A percentile compares a stretch with the other conserved stretches of the same genome.
phyloP scores from a whole-genome alignment of 805 yeast species.

The Candida gorgasii region DNA sequence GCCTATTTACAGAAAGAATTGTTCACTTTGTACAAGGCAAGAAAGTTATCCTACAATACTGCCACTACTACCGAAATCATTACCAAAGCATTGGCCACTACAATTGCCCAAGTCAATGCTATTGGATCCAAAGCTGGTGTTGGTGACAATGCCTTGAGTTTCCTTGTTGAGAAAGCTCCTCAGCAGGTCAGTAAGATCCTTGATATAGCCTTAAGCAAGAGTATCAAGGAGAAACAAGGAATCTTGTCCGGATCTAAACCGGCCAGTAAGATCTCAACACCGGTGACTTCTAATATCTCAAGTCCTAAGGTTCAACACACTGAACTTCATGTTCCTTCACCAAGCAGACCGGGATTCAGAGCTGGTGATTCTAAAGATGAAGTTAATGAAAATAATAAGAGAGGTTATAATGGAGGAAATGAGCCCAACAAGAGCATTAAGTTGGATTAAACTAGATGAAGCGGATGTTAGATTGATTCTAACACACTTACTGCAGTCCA shows the following conservation, averaged over 20 bases:
- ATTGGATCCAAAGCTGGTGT: conserved; percentile 86
- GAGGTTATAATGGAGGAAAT: background rate
- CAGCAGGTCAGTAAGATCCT: conserved; percentile 75
- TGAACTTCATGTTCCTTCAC: conserved; percentile 6
- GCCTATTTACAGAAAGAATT: conserved; percentile 85
- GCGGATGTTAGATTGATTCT: background rate
- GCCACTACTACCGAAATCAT: conserved; percentile 81
- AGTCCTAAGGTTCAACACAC: conserved; percentile 13
- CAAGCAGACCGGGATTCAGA: background rate
- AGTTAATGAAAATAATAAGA: conserved; percentile 4
- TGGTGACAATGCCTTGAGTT: conserved; percentile 73
- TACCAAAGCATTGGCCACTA: conserved; percentile 90
- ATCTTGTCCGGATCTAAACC: conserved; percentile 18
- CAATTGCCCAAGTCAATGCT: conserved; percentile 85
- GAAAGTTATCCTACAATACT: conserved; percentile 69
- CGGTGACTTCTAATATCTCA: conserved; percentile 19
- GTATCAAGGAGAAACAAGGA: conserved; percentile 52
- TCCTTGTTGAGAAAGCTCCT: conserved; percentile 78
- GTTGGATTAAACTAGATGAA: background rate
- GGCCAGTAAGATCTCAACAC: conserved; percentile 23
- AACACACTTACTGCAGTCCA: no score
- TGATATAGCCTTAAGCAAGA: conserved; percentile 79
- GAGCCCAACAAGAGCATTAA: background rate
- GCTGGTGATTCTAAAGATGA: background rate
- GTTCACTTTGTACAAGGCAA: conserved; percentile 73